Evolutionary conservation across 2,329 filamentous ascomycete genomes (phyloP).

Genomic region (Xylaria sp.): DNA sequence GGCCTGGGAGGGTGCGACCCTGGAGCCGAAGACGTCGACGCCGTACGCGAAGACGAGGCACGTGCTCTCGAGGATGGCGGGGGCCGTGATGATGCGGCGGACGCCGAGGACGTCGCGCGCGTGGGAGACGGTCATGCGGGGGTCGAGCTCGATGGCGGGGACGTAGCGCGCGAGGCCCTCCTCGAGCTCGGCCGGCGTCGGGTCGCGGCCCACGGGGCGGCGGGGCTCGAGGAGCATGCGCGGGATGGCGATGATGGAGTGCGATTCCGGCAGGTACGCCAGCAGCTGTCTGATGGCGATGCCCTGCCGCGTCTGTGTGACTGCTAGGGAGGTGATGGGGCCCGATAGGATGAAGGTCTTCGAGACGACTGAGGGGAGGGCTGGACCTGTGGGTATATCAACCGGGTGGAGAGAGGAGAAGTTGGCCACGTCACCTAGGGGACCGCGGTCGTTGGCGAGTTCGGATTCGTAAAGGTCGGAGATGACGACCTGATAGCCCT

Average conservation of each 20-base stretch:
- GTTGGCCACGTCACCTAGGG: conserved; percentile 74
- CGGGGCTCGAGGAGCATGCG: conserved; percentile 84
- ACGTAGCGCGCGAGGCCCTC: conserved; percentile 84
- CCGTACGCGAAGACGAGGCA: conserved; percentile 90
- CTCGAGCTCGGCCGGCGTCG: conserved; percentile 79
- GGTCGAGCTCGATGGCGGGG: conserved; percentile 84
- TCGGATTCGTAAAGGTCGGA: conserved; percentile 92
- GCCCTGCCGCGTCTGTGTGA: conserved; percentile 90
- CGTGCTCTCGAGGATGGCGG: conserved; percentile 89
- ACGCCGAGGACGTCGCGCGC: conserved; percentile 83
- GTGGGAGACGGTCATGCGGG: conserved; percentile 82
- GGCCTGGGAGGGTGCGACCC: conserved; percentile 84
- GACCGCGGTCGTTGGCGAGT: conserved; percentile 83
- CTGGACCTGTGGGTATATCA: conserved; percentile 62
- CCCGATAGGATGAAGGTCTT: conserved; percentile 85
- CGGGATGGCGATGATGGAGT: conserved; percentile 82
- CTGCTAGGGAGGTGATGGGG: conserved; percentile 80
- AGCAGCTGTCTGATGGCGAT: conserved; percentile 87
- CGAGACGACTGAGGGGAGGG: conserved; percentile 78
- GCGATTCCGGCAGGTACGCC: conserved; percentile 77
- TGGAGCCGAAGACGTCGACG: conserved; percentile 86
- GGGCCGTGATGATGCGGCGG: conserved; percentile 75
- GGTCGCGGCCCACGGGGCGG: conserved; percentile 84
- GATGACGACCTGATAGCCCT: conserved; percentile 86
- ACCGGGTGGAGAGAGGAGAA: conserved; percentile 80